Evolutionary conservation across 495 filamentous ascomycete species (phyloP).

Genomic region (Tetracladium marchalianum): DNA sequence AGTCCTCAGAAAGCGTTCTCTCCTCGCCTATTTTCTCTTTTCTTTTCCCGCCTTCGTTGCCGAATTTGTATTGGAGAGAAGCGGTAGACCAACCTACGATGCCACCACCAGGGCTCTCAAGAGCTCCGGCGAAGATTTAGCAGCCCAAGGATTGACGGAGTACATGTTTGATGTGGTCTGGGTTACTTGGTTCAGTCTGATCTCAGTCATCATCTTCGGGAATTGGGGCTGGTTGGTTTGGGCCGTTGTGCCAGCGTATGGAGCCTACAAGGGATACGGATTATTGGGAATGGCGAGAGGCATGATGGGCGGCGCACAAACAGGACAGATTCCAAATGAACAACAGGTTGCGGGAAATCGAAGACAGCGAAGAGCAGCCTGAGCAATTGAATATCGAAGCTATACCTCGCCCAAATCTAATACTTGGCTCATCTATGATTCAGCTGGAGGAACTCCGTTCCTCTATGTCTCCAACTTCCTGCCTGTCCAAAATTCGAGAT

Average conservation of each 20-base stretch:
- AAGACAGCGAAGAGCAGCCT: slow-evolving; percentile 30
- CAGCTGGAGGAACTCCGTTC: no score
- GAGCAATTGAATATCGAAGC: background rate
- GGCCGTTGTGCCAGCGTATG: slow-evolving; percentile 60
- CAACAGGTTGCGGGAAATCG: slow-evolving; percentile 33
- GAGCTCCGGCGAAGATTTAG: slow-evolving; percentile 76
- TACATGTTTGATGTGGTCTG: slow-evolving; percentile 97
- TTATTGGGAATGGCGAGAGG: slow-evolving; percentile 55
- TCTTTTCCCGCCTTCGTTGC: slow-evolving; percentile 65
- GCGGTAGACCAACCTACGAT: slow-evolving; percentile 67
- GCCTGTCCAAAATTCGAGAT: slow-evolving; percentile 19
- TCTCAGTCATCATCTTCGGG: slow-evolving; percentile 55
- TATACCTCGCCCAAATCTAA: no score
- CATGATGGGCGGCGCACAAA: slow-evolving; percentile 40
- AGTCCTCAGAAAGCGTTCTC: slow-evolving; percentile 55
- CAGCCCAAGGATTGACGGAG: slow-evolving; percentile 82
- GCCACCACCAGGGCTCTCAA: slow-evolving; percentile 54
- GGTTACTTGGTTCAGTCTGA: slow-evolving; percentile 69
- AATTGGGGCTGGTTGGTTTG: slow-evolving; percentile 73
- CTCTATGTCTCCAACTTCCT: background rate
- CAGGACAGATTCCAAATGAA: slow-evolving; percentile 24
- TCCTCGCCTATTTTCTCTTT: slow-evolving; percentile 61
- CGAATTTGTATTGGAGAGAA: slow-evolving; percentile 73
- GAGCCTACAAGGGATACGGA: slow-evolving; percentile 56
- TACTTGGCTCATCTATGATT: no score